These are phyloP conservation scores for Phaffomyces antillensis DNA, from an alignment of 805 yeast genomes.

Conservation along the genomic window DNA sequence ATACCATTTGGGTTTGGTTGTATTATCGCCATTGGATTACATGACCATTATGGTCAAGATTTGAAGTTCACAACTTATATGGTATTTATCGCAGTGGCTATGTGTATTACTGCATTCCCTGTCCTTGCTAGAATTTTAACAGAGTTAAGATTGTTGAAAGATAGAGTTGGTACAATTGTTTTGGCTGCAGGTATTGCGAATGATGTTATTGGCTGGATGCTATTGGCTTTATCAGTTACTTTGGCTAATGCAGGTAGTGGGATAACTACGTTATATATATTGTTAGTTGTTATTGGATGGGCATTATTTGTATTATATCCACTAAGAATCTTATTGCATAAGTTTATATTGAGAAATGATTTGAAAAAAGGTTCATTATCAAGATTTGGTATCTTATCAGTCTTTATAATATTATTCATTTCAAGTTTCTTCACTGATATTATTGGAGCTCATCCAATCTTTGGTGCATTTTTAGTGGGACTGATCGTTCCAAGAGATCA, in stretches of 20 bases:
- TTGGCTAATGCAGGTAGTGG: conserved; percentile 69
- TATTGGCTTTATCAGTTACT: conserved; percentile 69
- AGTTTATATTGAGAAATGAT: conserved; percentile 40
- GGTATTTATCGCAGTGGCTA: conserved; percentile 78
- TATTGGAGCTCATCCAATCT: conserved; percentile 80
- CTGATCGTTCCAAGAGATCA: conserved; percentile 70
- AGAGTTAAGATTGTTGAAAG: conserved; percentile 62
- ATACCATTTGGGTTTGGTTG: conserved; percentile 79
- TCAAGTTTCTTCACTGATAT: conserved; percentile 78
- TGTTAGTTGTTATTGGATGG: conserved; percentile 65
- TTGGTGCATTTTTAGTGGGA: conserved; percentile 79
- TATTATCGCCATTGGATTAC: conserved; percentile 60
- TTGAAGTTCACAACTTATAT: conserved; percentile 64
- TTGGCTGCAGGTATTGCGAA: conserved; percentile 78
- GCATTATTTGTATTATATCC: conserved; percentile 53
- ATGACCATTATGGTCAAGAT: conserved; percentile 41
- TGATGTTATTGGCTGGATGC: conserved; percentile 76
- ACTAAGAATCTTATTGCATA: conserved; percentile 41
- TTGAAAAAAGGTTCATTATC: conserved; percentile 56
- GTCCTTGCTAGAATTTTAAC: conserved; percentile 74
- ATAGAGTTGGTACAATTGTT: conserved; percentile 66
- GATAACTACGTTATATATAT: conserved; percentile 60
- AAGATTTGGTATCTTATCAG: conserved; percentile 48
- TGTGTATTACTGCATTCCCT: conserved; percentile 82
- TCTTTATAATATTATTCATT: conserved; percentile 48